Conservation (phyloP, 805 yeast genomes). For the Schizosaccharomyces osmophilus region DNA sequence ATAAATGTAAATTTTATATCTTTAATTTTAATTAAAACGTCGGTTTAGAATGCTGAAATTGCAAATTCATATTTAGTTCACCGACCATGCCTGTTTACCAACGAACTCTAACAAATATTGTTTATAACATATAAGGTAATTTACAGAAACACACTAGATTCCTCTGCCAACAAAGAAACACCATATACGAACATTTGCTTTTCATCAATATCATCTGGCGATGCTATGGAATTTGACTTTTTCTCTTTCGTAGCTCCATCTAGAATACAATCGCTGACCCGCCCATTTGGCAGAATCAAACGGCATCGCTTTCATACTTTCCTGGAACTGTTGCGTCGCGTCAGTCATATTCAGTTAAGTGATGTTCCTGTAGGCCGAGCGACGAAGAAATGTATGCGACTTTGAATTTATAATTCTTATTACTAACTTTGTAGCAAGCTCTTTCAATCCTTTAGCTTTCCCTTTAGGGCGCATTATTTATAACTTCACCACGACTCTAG, state of each 20-base stretch:
- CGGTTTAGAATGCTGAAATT: too few species aligned
- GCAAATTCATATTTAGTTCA: too few species aligned
- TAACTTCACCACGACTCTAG: constrained; percentile 25
- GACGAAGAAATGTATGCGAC: neutral
- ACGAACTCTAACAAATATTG: too few species aligned
- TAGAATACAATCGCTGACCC: neutral
- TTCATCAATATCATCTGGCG: neutral
- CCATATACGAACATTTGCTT: too few species aligned
- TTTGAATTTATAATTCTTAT: neutral
- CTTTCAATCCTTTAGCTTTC: constrained; percentile 47
- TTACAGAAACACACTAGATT: too few species aligned
- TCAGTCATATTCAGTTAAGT: neutral
- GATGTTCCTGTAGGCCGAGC: neutral
- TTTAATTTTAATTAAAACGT: too few species aligned
- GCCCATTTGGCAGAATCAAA: neutral
- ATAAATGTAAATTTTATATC: too few species aligned
- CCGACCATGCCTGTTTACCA: too few species aligned
- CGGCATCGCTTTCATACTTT: neutral
- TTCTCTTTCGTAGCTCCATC: neutral
- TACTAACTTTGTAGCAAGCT: neutral
- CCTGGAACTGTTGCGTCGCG: neutral
- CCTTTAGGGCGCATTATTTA: constrained; percentile 55
- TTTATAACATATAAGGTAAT: too few species aligned
- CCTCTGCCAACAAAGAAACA: too few species aligned
- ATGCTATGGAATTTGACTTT: neutral